Evolutionary conservation across 2,329 filamentous ascomycete genomes (phyloP), one percentile per base, ranked within the genome.

Genomic region (Aspergillus spinulosporus): DNA sequence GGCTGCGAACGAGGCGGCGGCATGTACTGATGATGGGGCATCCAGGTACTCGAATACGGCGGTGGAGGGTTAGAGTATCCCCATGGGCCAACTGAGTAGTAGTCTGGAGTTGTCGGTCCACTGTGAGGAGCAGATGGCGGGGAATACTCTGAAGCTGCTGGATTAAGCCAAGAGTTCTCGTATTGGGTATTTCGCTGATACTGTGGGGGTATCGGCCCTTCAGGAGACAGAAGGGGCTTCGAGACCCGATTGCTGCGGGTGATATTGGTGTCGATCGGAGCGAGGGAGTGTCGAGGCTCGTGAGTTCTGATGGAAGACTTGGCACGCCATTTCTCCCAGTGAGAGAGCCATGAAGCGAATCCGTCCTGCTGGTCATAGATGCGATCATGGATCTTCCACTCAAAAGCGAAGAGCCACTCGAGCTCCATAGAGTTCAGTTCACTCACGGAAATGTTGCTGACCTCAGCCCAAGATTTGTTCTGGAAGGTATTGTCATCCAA

Each of bases 401-500:
- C 82, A 71, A 95, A 94, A 42, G 87, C 86, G 54, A 85, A 81
- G 40, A 97, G 82, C 92, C 92, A 97, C 66, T 95, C 88, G 66
- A 88, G 85, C 78, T 97, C 92, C 72, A 96, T 83, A 58, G 82
- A 80, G 76, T 96, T 96, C 64, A 97, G 82, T 69, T 96, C 91
- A 2, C 83, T 76, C 15, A 96, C 91, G 32, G 87, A 81, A 63
- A 97, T 96, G 59, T 90, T 90, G 74, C 91, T 96, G 50, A 97
- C 92, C 70, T 97, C 92, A 4, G 92, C 90, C 92, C 92, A 97
- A 1, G 92, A 96, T 53, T 90, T 88, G 77, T 96, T 97, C 81
- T 96, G 92, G 76, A 97, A 97, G 4, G 92, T 97, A 76, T 96
- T 96, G 80, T 96, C 92, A 68, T 97, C 92, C 63, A 96, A 80